Base-by-base conservation (phyloP, 371 early-diverging fungal genomes). In the Nosema muscidifuracis region DNA sequence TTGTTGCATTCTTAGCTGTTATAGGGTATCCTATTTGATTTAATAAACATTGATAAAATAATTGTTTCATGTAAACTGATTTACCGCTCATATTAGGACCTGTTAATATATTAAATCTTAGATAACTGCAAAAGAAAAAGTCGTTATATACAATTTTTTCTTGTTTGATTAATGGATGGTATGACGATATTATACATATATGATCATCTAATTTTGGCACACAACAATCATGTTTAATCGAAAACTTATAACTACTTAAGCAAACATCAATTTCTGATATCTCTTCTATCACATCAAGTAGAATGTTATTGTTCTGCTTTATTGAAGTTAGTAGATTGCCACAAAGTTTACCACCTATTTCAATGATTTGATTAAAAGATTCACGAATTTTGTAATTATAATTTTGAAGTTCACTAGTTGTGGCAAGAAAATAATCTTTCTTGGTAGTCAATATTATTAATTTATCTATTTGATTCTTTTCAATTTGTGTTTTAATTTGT, bases 81-180 rank as follows among this genome's bases (percentile, higher is more conserved):
- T 89, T 89, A 31, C 89, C 89, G 28, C 88, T 89, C 96, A 95
- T 96, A 78, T 98, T 98, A 0, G 95, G 91, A 0, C 99, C 98
- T 0, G 92, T 93, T 30, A 56, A 13, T 56, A 56, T 18, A 56
- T 56, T 56, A 13, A 56, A 6, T 56, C 26, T 30, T 4, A 18
- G 7, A 3, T 7, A 9, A 13, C 20, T 30, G 7, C 7, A 24
- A 12, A 31, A 28, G 20, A 24, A 56, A 56, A 30, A 13, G 20
- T 56, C 33, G 20, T 56, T 56, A 18, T 56, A 56, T 7, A 56
- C 20, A 30, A 31, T 10, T 16, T 13, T 7, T 28, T 47, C 47
- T 47, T 47, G 4, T 3, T 56, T 56, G 10, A 56, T 7, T 2
- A 31, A 6, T 10, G 31, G 24, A n/a, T 56, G 6, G 56, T 30